These are phyloP conservation scores for Zostera marina DNA, from an alignment of 116 monocot species.

Conservation along the genomic window DNA sequence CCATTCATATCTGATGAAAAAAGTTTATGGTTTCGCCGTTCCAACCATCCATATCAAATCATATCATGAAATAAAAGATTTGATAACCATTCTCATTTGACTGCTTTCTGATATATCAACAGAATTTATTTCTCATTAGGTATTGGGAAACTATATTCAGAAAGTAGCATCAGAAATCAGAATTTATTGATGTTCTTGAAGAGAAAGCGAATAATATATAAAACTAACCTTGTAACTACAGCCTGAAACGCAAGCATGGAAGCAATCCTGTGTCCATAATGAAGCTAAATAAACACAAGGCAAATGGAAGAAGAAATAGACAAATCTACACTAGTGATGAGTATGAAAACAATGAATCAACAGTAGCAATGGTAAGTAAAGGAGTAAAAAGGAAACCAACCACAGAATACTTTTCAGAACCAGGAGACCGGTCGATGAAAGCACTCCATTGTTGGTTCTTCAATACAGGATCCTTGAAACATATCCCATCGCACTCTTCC, in stretches of 20 bases:
- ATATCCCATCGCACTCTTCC: conserved; percentile 75
- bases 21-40: too few relatives aligned
- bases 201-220: not conserved
- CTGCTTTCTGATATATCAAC: too few relatives aligned
- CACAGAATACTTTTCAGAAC: conserved; percentile 70
- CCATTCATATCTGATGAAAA: too few relatives aligned
- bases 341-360: too few relatives aligned
- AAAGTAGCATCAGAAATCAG: not conserved
- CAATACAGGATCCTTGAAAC: conserved; percentile 96
- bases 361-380: not conserved
- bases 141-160: not conserved
- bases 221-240: conserved; percentile 66
- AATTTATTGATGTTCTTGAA: not conserved
- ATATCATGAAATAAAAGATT: too few relatives aligned
- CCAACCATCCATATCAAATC: too few relatives aligned
- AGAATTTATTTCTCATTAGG: too few relatives aligned
- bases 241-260: conserved; percentile 72
- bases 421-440: conserved; percentile 95
- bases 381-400: conserved; percentile 21
- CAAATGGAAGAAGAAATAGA: not conserved
- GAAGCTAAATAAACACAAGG: conserved; percentile 1
- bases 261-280: conserved; percentile 51
- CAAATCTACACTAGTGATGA: not conserved
- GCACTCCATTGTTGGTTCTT: conserved; percentile 85
- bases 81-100: too few relatives aligned